phyloP scores from a whole-genome alignment of 768 basidiomycete species.

The Lentinula edodes region DNA sequence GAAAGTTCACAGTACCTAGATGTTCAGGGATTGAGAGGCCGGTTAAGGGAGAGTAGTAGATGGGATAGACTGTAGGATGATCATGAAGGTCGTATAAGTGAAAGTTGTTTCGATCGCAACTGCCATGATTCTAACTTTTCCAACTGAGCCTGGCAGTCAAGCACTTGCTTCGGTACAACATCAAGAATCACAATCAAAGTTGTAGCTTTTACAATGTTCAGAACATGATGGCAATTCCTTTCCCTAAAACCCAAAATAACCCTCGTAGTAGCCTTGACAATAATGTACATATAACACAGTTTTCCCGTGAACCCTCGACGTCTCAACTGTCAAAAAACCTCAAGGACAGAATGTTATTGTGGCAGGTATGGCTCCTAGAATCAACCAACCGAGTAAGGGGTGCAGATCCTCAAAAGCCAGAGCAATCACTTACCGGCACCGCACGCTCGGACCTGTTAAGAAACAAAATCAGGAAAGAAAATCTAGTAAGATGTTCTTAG shows the following conservation, averaged over 20 bases:
- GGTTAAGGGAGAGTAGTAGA: neutral
- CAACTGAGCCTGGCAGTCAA: neutral
- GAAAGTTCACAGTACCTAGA: neutral
- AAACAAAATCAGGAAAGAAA: neutral
- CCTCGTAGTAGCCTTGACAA: neutral
- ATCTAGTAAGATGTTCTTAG: too few relatives aligned
- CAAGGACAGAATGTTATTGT: conserved; percentile 3
- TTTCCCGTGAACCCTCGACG: neutral
- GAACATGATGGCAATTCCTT: neutral
- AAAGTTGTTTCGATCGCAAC: neutral
- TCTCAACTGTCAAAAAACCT: neutral
- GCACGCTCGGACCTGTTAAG: neutral
- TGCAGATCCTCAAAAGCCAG: neutral
- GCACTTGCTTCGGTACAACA: neutral
- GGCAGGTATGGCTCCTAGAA: neutral
- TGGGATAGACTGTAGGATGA: neutral
- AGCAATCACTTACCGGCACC: neutral
- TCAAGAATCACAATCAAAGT: neutral
- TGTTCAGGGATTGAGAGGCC: neutral
- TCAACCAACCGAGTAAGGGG: neutral
- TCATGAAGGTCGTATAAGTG: neutral
- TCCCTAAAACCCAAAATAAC: neutral
- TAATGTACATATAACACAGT: neutral
- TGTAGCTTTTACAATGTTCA: neutral
- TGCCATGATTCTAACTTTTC: neutral